Conservation (phyloP, 1,139 yeast genomes). For the Geotrichum macrosporum region DNA sequence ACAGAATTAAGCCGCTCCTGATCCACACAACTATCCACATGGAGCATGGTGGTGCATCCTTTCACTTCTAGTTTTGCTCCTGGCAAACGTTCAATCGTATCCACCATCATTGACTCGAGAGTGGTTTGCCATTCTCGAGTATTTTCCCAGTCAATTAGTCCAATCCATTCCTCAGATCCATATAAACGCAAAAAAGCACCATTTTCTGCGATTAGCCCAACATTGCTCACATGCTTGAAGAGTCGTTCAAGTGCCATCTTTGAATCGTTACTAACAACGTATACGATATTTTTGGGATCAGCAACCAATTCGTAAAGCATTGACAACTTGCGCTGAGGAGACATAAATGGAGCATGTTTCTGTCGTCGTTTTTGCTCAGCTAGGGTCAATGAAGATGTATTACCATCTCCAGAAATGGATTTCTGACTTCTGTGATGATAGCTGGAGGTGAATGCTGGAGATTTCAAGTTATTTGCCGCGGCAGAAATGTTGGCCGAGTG, state of each 20-base stretch:
- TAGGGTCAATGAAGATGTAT: not conserved
- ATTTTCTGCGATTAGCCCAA: slow-evolving; percentile 86
- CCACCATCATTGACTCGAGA: slow-evolving; percentile 55
- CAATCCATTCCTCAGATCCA: slow-evolving; percentile 55
- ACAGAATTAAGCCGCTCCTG: slow-evolving; percentile 60
- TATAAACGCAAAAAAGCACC: slow-evolving; percentile 55
- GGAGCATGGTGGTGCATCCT: slow-evolving; percentile 71
- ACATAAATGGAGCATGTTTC: slow-evolving; percentile 26
- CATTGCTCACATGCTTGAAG: slow-evolving; percentile 59
- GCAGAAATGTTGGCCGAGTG: slow-evolving; percentile 3
- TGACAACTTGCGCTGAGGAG: slow-evolving; percentile 36
- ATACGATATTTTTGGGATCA: slow-evolving; percentile 61
- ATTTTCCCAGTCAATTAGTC: slow-evolving; percentile 53
- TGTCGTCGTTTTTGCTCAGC: not conserved
- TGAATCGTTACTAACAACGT: slow-evolving; percentile 62
- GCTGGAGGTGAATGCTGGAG: slow-evolving; percentile 26
- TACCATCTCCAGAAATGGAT: not conserved
- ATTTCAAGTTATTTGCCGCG: too few species aligned
- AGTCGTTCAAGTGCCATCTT: slow-evolving; percentile 61
- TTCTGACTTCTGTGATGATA: slow-evolving; percentile 5
- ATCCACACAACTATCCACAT: slow-evolving; percentile 30
- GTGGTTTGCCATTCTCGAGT: slow-evolving; percentile 58
- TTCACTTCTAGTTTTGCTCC: slow-evolving; percentile 69
- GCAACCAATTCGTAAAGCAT: slow-evolving; percentile 46
- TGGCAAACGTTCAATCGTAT: slow-evolving; percentile 74